Evolutionary conservation across 2,329 filamentous ascomycete species (phyloP), one percentile per base, ranked within the genome.

Genomic region (Lasiodiplodia hormozganensis): DNA sequence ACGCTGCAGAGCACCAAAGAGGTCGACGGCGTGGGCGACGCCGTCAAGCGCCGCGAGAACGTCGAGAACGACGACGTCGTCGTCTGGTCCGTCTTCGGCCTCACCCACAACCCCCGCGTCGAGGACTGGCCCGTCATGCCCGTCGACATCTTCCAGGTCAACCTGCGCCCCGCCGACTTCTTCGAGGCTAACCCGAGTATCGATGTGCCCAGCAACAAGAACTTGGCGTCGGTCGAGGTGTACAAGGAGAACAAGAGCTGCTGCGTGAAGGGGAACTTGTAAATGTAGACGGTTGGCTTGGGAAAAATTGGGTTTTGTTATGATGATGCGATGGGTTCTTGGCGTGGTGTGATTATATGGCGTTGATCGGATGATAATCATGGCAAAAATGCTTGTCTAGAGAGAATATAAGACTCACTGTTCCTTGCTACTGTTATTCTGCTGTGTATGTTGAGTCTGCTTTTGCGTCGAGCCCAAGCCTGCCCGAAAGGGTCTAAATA

Each of bases 161-260:
- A 82, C 31, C 77, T 86, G 65, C 80, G 82, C 51, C 85, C 85
- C 0, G 78, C 81, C 11, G 85, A 87, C 71, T 87, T 87, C 79
- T 87, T 87, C 70, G 80, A 79, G 2, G 79, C 76, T 36, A 87
- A 87, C 62, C 85, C 85, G 0, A 81, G 82, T 4, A 81, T 87
- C 64, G 85, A 87, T 76, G 84, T 87, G 25, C 85, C 85, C n/a
- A 68, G 58, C 67, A 65, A 64, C 60, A 49, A 52, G 58, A 68
- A 68, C 52, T n/a, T 47, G 51, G 51, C 58, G n/a, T 38, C 23
- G 18, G 60, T 68, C 11, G 66, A 68, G 57, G 66, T 68, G 36
- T 58, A 62, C 18, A 68, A 62, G 56, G 49, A 54, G 28, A 47
- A 56, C 5, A 62, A 68, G 47, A 56, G 54, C 49, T 68, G 66